A percentile compares a stretch with the other conserved stretches of the same genome.
Evolutionary conservation across 148 eudicot species (phyloP).

Genomic region (Dysphania ambrosioides): DNA sequence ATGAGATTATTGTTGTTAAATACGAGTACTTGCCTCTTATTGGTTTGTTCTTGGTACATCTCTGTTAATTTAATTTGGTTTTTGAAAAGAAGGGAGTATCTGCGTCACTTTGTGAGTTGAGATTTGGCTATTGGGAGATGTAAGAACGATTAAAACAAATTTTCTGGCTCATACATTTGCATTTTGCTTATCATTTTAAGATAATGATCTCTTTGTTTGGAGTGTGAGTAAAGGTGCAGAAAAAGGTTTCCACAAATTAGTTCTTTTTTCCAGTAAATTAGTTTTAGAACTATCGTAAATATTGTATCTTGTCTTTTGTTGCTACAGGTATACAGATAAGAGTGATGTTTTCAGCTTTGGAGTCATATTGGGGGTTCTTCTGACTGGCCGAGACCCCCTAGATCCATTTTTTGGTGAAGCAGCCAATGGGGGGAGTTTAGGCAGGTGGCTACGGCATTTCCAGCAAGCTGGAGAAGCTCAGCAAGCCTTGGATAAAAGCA

Average conservation of each 20-base stretch:
- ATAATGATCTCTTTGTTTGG: neutral
- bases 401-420: conserved; percentile 70
- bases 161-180: neutral
- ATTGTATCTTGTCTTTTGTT: neutral
- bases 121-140: neutral
- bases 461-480: conserved; percentile 83
- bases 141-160: neutral
- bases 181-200: neutral
- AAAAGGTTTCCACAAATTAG: neutral
- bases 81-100: neutral
- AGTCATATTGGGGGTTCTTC: conserved; percentile 65
- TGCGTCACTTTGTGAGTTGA: too few relatives aligned
- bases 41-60: neutral
- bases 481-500: conserved; percentile 73
- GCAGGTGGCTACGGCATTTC: conserved; percentile 73
- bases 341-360: conserved; percentile 94
- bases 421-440: conserved; percentile 63
- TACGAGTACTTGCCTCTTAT: neutral
- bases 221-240: neutral
- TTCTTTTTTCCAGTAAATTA: neutral
- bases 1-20: neutral
- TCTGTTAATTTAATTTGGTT: neutral
- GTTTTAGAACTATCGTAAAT: neutral
- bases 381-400: conserved; percentile 74
- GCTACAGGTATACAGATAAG: conserved; percentile 73